phyloP scores from a whole-genome alignment of 106 monocot genomes.

The Platanthera zijinensis region DNA sequence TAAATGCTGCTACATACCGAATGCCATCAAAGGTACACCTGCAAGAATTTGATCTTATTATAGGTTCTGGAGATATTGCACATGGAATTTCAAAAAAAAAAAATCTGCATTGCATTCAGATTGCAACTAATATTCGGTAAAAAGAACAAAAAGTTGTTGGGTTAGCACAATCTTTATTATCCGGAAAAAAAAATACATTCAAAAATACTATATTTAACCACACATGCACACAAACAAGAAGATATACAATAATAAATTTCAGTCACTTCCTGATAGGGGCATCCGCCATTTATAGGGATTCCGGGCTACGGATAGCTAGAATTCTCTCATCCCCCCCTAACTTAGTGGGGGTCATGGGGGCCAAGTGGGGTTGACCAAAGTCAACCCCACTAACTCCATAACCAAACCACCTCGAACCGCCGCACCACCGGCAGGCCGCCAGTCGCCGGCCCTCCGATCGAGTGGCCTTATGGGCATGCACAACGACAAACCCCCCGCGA shows the following conservation, averaged over 20 bases:
- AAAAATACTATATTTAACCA: neutral
- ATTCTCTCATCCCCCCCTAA: too few species aligned
- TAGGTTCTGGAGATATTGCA: neutral
- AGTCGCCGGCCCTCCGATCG: too few species aligned
- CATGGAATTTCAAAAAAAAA: neutral
- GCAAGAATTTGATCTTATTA: conserved; percentile 11
- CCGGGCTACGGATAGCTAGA: too few species aligned
- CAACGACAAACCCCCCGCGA: too few species aligned
- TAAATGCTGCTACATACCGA: conserved; percentile 89
- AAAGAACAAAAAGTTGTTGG: neutral
- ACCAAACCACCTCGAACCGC: too few species aligned
- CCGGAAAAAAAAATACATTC: neutral
- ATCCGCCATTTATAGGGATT: too few species aligned
- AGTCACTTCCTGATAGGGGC: neutral
- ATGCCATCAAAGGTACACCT: conserved; percentile 99
- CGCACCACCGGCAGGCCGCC: too few species aligned
- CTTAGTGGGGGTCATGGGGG: too few species aligned
- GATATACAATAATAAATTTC: neutral
- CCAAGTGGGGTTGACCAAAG: too few species aligned
- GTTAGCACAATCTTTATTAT: neutral
- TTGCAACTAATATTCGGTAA: neutral
- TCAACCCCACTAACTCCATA: too few species aligned
- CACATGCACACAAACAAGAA: neutral
- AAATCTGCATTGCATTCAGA: neutral
- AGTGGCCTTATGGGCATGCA: too few species aligned